phyloP scores from a whole-genome alignment of 1,139 yeast genomes.

The Kurtzmaniella quercitrusa region DNA sequence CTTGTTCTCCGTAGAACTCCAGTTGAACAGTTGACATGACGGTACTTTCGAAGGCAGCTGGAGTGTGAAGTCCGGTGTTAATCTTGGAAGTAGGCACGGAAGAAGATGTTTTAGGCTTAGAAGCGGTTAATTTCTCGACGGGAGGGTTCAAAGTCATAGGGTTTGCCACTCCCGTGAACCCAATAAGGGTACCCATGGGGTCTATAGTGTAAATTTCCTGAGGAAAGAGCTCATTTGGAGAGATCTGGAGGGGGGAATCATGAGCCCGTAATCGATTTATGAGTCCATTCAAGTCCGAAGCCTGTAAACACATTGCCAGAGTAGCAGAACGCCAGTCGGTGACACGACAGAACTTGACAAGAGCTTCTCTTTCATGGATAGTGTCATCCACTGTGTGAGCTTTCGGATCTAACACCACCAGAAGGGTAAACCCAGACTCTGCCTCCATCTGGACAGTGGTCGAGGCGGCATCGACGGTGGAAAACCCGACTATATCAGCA shows the following conservation, averaged over 20 bases:
- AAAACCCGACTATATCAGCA: slow-evolving; percentile 39
- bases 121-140: slow-evolving; percentile 14
- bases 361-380: slow-evolving; percentile 16
- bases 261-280: slow-evolving; percentile 26
- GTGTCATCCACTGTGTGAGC: slow-evolving; percentile 27
- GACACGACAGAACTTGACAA: slow-evolving; percentile 22
- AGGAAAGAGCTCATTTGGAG: slow-evolving; percentile 66
- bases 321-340: slow-evolving; percentile 52
- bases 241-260: slow-evolving; percentile 28
- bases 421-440: slow-evolving; percentile 27
- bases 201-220: slow-evolving; percentile 64
- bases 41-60: slow-evolving; percentile 6
- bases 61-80: background rate
- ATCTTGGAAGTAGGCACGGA: slow-evolving; percentile 1
- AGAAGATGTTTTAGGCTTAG: background rate
- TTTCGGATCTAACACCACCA: slow-evolving; percentile 21
- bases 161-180: slow-evolving; percentile 58
- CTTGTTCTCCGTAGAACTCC: slow-evolving; percentile 12
- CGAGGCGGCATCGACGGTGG: slow-evolving; percentile 21
- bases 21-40: slow-evolving; percentile 13
- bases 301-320: slow-evolving; percentile 35
- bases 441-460: slow-evolving; percentile 27
- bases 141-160: slow-evolving; percentile 54
- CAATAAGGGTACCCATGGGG: slow-evolving; percentile 64
- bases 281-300: slow-evolving; percentile 29